Conservation (phyloP, 148 eudicot species). For the Hydrangea macrophylla region DNA sequence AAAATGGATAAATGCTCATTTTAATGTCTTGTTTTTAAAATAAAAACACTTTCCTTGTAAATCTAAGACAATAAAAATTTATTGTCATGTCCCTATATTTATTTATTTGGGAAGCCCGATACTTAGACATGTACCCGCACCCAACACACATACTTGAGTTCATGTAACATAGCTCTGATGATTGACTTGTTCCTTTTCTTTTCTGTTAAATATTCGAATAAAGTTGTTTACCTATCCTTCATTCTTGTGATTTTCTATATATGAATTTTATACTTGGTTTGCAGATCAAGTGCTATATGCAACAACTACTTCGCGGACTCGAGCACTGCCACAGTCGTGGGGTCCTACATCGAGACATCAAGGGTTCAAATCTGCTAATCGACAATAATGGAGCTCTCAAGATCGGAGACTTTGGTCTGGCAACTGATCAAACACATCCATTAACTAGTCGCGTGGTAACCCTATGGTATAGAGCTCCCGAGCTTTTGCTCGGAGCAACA, state of each 20-base stretch:
- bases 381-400: constrained; percentile 75
- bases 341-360: constrained; percentile 75
- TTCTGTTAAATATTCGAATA: background rate
- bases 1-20: too few relatives aligned
- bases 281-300: constrained; percentile 77
- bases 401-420: constrained; percentile 89
- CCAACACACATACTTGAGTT: too few relatives aligned
- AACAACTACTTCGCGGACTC: constrained; percentile 68
- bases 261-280: constrained; percentile 13
- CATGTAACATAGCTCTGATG: background rate
- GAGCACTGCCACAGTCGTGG: constrained; percentile 84
- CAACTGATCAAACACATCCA: constrained; percentile 62
- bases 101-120: too few relatives aligned
- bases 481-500: constrained; percentile 80
- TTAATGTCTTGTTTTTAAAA: too few relatives aligned
- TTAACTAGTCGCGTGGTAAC: constrained; percentile 89
- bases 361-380: constrained; percentile 73
- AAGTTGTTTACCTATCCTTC: background rate
- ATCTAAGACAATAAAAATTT: too few relatives aligned
- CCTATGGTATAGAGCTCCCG: constrained; percentile 87
- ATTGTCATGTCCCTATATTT: too few relatives aligned
- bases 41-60: too few relatives aligned
- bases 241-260: background rate
- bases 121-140: too few relatives aligned
- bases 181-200: background rate